These are phyloP conservation scores for Lunasporangiospora selenospora DNA, from an alignment of 192 early-diverging fungal species.

Conservation along the genomic window DNA sequence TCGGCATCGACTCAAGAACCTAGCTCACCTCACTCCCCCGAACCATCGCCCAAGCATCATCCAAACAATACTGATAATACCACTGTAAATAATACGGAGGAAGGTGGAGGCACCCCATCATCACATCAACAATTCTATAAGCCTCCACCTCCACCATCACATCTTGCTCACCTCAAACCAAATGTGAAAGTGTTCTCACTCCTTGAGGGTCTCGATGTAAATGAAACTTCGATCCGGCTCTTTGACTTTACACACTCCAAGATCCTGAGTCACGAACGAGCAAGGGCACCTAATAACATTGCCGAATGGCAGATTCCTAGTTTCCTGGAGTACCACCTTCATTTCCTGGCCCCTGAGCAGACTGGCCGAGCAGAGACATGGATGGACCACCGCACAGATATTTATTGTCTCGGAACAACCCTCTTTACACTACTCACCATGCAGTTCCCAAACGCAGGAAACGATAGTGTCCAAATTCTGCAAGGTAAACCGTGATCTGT, in stretches of 20 bases:
- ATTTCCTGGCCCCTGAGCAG: slow-evolving; percentile 40
- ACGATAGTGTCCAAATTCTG: slow-evolving; percentile 41
- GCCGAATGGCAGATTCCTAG: slow-evolving; percentile 43
- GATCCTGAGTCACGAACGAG: slow-evolving; percentile 42
- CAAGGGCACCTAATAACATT: slow-evolving; percentile 43
- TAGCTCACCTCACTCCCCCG: no score
- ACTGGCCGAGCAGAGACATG: slow-evolving; percentile 46
- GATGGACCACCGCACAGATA: slow-evolving; percentile 47
- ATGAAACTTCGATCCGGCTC: slow-evolving; percentile 26
- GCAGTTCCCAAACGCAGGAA: slow-evolving; percentile 40
- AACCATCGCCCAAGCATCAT: no score
- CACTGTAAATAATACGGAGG: no score
- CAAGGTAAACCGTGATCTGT: no score
- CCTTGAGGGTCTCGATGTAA: no score
- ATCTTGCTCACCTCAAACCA: no score
- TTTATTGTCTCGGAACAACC: slow-evolving; percentile 32
- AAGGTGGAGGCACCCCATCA: no score
- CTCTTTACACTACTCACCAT: slow-evolving; percentile 39
- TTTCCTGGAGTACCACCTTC: slow-evolving; percentile 40
- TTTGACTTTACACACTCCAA: slow-evolving; percentile 47
- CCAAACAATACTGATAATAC: no score
- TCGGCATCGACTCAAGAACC: no score
- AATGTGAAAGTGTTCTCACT: no score
- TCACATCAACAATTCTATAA: no score
- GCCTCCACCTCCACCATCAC: no score